Base-by-base conservation (phyloP, 768 basidiomycete species). In the Filobasidium floriforme region DNA sequence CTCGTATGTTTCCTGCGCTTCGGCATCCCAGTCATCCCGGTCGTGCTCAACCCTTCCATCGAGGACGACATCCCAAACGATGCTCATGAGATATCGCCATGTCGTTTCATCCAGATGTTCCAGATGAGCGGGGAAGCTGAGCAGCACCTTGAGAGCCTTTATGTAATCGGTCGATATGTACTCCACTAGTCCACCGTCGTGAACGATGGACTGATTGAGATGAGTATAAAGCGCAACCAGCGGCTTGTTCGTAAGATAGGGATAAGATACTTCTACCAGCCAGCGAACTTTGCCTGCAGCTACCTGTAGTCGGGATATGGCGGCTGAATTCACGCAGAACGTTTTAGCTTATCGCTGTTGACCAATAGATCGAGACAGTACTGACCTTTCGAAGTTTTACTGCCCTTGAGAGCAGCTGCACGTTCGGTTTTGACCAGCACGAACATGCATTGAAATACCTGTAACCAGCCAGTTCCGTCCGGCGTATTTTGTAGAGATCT, bases 121-220 rank as follows among this genome's bases (percentile, higher is more conserved):
- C 63, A 93, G 81, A 78, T 97, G 92, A 1, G 90, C 87, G 1
- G 80, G 75, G 76, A 85, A 87, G 65, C 80, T 80, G 61, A 90
- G 79, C 10, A 97, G 73, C 66, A 80, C 81, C 63, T 84, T 84
- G 59, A 96, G 80, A 0, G 88, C 83, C 75, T 93, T 93, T 64
- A 88, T 81, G 76, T 91, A 93, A 76, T 93, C 86, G 68, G 89
- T 78, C 12, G 89, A 86, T 3, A 91, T 82, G 0, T 86, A 85
- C 3, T 80, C 73, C 67, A 87, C 82, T 15, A 96, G 79, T 41
- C 81, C 74, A 43, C 82, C 81, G 24, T 81, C 80, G 71, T 85
- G 72, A 4, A 85, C 80, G 60, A 92, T 82, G 59, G 82, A 83
- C 66, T 85, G 83, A 14, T 81, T 79, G 52, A 96, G 80, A 73